Percentiles rank a stretch among this genome's conserved stretches.
Evolutionary conservation across 164 flowering plant genomes (phyloP).

Genomic region (Vitis rotundifolia): DNA sequence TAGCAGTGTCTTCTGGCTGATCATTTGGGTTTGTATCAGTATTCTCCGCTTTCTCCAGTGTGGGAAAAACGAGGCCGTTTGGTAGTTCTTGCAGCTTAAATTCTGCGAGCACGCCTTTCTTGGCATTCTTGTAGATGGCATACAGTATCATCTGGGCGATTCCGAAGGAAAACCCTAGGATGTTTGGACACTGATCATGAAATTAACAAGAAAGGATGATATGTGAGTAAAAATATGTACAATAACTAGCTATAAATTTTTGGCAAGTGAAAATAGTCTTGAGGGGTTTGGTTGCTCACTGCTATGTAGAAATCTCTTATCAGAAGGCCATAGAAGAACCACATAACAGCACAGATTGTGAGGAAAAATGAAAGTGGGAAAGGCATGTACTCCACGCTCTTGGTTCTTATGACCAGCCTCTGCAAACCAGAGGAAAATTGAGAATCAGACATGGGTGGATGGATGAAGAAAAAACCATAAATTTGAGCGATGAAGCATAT

Average conservation of each 20-base stretch:
- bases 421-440: conserved; percentile 24
- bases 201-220: not conserved
- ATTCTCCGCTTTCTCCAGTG: not conserved
- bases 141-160: conserved; percentile 64
- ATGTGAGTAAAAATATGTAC: not conserved
- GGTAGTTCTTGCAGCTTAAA: conserved; percentile 24
- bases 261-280: no score
- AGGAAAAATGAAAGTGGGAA: conserved; percentile 60
- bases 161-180: conserved; percentile 63
- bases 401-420: conserved; percentile 68
- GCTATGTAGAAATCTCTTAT: conserved; percentile 57
- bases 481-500: no score
- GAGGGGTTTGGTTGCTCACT: conserved; percentile 34
- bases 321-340: conserved; percentile 76
- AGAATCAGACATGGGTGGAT: not conserved
- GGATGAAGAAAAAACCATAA: not conserved
- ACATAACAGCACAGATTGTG: conserved; percentile 61
- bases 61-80: not conserved
- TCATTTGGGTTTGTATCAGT: not conserved
- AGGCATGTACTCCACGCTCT: conserved; percentile 82
- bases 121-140: conserved; percentile 35
- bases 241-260: no score
- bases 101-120: conserved; percentile 23
- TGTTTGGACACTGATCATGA: conserved; percentile 52
- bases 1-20: not conserved